phyloP scores from a whole-genome alignment of 1,139 yeast species.

The Hemisphaericaspora lyxosophila region DNA sequence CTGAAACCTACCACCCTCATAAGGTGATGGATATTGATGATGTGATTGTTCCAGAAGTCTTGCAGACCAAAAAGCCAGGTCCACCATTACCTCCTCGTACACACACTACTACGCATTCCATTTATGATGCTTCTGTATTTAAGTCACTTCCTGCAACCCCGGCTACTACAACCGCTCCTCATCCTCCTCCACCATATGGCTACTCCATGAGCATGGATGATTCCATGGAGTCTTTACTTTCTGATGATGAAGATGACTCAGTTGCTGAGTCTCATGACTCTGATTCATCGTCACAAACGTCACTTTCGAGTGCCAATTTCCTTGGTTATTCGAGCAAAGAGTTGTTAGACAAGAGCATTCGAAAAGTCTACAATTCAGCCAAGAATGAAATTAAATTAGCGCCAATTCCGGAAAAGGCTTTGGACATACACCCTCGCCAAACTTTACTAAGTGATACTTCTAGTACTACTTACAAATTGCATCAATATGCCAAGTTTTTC shows the following conservation, averaged over 20 bases:
- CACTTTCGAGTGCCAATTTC: conserved; percentile 24
- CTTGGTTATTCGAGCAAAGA: conserved; percentile 21
- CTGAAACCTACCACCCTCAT: conserved; percentile 34
- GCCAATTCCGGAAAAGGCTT: conserved; percentile 22
- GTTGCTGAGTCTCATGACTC: conserved; percentile 18
- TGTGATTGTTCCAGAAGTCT: conserved; percentile 16
- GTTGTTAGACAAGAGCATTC: conserved; percentile 22
- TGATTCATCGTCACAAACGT: conserved; percentile 16
- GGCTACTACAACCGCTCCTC: conserved; percentile 4
- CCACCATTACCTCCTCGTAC: conserved; percentile 27
- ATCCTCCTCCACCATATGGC: neutral
- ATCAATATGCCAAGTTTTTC: conserved; percentile 26
- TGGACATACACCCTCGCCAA: neutral
- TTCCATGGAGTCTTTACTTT: conserved; percentile 20
- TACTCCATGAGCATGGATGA: conserved; percentile 10
- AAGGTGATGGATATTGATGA: conserved; percentile 22
- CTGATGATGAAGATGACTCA: conserved; percentile 19
- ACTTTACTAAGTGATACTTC: conserved; percentile 13
- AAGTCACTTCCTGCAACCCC: conserved; percentile 13
- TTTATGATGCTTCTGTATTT: conserved; percentile 3
- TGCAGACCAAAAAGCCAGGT: conserved; percentile 1
- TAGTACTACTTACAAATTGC: conserved; percentile 28
- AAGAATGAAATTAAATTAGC: conserved; percentile 36
- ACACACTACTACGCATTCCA: conserved; percentile 17
- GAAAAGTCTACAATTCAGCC: conserved; percentile 33